These are phyloP conservation scores for Eimeria acervulina DNA, from an alignment of 169 alveolate genomes.

Conservation along the genomic window DNA sequence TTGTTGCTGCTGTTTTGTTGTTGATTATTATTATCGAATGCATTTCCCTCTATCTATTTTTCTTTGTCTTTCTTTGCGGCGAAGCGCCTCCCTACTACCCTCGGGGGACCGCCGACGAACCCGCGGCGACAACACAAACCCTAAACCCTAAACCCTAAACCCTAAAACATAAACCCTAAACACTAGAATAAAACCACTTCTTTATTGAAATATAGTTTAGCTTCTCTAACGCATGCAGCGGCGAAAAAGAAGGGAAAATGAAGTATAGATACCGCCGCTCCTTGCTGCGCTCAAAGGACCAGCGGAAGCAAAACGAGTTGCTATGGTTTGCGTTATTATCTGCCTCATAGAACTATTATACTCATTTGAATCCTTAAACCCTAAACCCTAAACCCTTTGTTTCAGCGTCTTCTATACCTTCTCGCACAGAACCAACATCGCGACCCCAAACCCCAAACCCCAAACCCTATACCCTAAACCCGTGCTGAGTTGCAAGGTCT, in stretches of 20 bases:
- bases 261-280: not conserved
- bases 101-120: constrained; percentile 14
- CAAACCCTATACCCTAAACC: not conserved
- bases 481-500: not conserved
- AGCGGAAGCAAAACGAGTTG: not conserved
- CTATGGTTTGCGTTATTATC: no score
- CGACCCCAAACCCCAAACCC: not conserved
- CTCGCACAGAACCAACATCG: not conserved
- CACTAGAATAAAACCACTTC: no score
- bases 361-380: no score
- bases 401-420: not conserved
- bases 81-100: not conserved
- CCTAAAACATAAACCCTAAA: not conserved
- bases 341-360: not conserved
- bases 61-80: not conserved
- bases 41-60: not conserved
- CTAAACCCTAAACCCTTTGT: not conserved
- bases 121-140: not conserved
- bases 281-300: not conserved
- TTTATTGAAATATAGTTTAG: no score
- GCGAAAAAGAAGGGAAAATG: not conserved
- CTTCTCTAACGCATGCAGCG: not conserved
- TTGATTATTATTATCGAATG: not conserved
- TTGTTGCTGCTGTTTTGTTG: not conserved
- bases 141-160: not conserved